Percentiles rank a stretch among this genome's conserved stretches.
phyloP scores from a whole-genome alignment of 176 grass and related monocot genomes.

The Ensete ventricosum region DNA sequence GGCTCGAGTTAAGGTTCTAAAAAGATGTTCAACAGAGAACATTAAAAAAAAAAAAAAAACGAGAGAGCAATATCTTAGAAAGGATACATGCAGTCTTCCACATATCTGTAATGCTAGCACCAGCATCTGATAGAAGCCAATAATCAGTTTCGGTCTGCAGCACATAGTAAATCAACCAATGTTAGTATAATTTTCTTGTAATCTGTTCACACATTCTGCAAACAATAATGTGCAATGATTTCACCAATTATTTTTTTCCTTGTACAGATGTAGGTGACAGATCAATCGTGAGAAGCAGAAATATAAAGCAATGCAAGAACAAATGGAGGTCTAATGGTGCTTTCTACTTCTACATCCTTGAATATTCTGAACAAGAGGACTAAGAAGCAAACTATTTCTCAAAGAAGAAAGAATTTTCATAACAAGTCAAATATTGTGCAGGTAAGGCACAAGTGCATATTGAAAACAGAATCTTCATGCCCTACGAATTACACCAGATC shows the following conservation, averaged over 20 bases:
- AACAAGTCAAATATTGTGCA: too few species aligned
- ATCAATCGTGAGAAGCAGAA: too few species aligned
- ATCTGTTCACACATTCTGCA: background rate
- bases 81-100: slow-evolving; percentile 82
- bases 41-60: background rate
- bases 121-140: slow-evolving; percentile 64
- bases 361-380: too few species aligned
- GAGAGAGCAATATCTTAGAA: slow-evolving; percentile 22
- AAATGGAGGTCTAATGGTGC: too few species aligned
- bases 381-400: too few species aligned
- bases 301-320: too few species aligned
- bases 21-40: slow-evolving; percentile 10
- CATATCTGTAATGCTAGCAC: slow-evolving; percentile 67
- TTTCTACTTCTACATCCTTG: too few species aligned
- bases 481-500: too few species aligned
- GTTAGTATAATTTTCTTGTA: background rate
- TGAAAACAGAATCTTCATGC: background rate
- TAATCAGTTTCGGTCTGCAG: slow-evolving; percentile 71
- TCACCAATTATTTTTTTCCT: too few species aligned
- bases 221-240: background rate
- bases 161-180: background rate
- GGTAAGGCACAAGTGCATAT: background rate
- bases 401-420: too few species aligned
- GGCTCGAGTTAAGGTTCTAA: slow-evolving; percentile 38
- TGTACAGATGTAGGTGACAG: background rate